Evolutionary conservation across 345 rosid species (phyloP), one percentile per base, ranked within the genome.

Genomic region (Lepidium sativum): DNA sequence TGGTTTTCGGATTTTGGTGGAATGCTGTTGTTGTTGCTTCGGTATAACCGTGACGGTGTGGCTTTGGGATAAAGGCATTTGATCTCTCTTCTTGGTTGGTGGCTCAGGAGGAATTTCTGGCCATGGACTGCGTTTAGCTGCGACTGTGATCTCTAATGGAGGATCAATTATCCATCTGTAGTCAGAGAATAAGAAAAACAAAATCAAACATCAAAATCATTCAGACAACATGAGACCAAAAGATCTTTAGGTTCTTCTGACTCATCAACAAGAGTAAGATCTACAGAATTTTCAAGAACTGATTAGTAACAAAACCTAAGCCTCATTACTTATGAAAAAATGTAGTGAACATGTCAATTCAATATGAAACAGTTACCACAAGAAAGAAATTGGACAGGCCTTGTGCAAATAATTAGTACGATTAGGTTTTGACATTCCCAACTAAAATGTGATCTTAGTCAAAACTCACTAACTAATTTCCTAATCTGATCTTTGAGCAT

Each of bases 41-140:
- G 66, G 76, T 59, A 54, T 45, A 18, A 47, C 59, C 20, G 14
- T 23, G 16, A 56, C 70, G 6, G 53, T 45, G 17, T 80, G 80
- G 58, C 83, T 92, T 68, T 73, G 78, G 29, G 77, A 51, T 35
- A 47, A 70, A 43, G 45, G 50, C 43, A 61, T 70, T 53, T 51
- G 32, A 39, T 84, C 84, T 68, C 70, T 81, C 27, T 38, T 72
- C 40, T 47, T 68, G 0, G 81, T 67, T 2, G 85, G 88, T 66
- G 87, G 91, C 81, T 94, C 97, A 5, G 95, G 96, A 17, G 97
- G 96, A 52, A 85, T 72, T 67, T 94, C 97, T 14, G 97, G 97
- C 97, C 99, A 90, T 32, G 95, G 96, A 9, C 97, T 83, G 16
- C 78, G 87, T 74, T 88, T 94, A 1, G 99, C 80, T 21, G 91